Percentiles rank a stretch among this genome's conserved stretches.
phyloP scores from a whole-genome alignment of 2,329 filamentous ascomycete species.

The Aspergillus neotritici region DNA sequence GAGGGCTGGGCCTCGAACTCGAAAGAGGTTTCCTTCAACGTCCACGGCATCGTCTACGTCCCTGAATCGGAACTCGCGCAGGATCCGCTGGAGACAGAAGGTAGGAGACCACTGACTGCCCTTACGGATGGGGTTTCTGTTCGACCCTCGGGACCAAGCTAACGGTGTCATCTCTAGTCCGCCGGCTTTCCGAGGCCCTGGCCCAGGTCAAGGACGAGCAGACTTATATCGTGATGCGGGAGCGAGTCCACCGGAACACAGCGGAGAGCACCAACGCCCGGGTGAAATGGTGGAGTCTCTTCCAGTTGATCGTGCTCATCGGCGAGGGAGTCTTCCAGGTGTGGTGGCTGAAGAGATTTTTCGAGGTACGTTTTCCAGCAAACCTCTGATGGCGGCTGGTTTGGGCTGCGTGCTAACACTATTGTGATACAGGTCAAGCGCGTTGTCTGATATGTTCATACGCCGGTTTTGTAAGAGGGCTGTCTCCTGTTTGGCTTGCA shows the following conservation, averaged over 20 bases:
- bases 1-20: conserved; percentile 94
- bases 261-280: conserved; percentile 95
- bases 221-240: conserved; percentile 89
- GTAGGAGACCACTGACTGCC: conserved; percentile 44
- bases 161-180: conserved; percentile 51
- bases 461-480: conserved; percentile 5
- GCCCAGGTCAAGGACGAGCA: conserved; percentile 96
- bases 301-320: conserved; percentile 82
- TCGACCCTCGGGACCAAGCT: background rate
- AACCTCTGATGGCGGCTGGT: too few species aligned
- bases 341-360: conserved; percentile 98
- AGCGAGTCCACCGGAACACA: conserved; percentile 95
- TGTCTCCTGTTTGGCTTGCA: conserved; percentile 1
- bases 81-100: conserved; percentile 87
- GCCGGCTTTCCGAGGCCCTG: conserved; percentile 75
- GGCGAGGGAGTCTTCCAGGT: conserved; percentile 97
- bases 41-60: conserved; percentile 97
- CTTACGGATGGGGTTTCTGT: background rate
- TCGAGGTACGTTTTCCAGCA: conserved; percentile 57
- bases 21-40: conserved; percentile 99
- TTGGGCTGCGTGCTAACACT: background rate
- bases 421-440: conserved; percentile 39
- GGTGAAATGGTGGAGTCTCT: conserved; percentile 99
- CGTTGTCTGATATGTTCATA: conserved; percentile 35
- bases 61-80: conserved; percentile 76